Conservation (phyloP, 495 filamentous ascomycete genomes). For the Penicillium coprophilum region DNA sequence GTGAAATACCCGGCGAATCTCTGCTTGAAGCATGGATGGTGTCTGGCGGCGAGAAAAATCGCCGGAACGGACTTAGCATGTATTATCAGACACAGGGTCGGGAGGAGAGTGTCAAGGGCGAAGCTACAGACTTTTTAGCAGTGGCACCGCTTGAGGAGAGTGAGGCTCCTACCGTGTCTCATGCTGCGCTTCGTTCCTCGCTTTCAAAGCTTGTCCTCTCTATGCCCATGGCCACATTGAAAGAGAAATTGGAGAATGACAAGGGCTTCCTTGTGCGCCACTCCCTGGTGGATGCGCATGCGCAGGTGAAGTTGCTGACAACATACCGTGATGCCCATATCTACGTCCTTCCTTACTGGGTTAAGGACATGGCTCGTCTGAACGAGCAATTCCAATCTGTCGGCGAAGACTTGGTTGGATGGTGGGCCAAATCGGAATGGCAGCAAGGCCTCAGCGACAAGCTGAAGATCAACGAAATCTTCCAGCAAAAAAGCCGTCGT, state of each 20-base stretch:
- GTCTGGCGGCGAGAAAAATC: slow-evolving; percentile 54
- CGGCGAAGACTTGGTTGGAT: slow-evolving; percentile 88
- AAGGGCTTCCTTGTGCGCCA: slow-evolving; percentile 71
- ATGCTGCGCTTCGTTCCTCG: slow-evolving; percentile 59
- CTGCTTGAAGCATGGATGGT: slow-evolving; percentile 93
- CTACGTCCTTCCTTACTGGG: slow-evolving; percentile 91
- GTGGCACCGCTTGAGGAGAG: slow-evolving; percentile 61
- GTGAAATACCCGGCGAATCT: slow-evolving; percentile 78
- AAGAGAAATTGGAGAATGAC: slow-evolving; percentile 71
- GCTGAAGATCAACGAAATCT: slow-evolving; percentile 66
- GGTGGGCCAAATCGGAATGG: slow-evolving; percentile 94
- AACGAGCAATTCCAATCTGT: slow-evolving; percentile 83
- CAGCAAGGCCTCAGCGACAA: slow-evolving; percentile 77
- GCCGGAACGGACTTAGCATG: slow-evolving; percentile 77
- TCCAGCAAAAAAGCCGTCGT: slow-evolving; percentile 38
- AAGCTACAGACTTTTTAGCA: slow-evolving; percentile 87
- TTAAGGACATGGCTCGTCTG: slow-evolving; percentile 71
- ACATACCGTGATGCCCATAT: slow-evolving; percentile 86
- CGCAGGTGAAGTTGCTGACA: slow-evolving; percentile 71
- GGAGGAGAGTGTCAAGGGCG: slow-evolving; percentile 73
- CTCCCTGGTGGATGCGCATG: slow-evolving; percentile 66
- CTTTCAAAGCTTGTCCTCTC: slow-evolving; percentile 69
- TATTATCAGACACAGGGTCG: slow-evolving; percentile 82
- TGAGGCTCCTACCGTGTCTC: slow-evolving; percentile 41
- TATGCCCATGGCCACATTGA: slow-evolving; percentile 80